Conservation (phyloP, 768 basidiomycete genomes). For the Hortiboletus flavorubellus region DNA sequence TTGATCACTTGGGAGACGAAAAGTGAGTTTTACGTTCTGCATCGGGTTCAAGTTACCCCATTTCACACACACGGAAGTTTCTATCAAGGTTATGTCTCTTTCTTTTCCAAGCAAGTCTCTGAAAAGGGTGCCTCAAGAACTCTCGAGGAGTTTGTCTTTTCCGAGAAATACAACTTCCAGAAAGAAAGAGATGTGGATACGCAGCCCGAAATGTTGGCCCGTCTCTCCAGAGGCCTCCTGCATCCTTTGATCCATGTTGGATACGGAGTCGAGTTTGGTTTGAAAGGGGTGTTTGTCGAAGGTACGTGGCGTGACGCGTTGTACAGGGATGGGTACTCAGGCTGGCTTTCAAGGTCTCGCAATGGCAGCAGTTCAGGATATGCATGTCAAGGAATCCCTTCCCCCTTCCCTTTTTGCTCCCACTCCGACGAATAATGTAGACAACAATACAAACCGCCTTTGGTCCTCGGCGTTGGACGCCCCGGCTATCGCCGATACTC, state of each 20-base stretch:
- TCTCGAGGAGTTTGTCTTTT: slow-evolving; percentile 32
- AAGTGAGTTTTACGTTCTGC: slow-evolving; percentile 11
- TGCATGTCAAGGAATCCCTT: slow-evolving; percentile 36
- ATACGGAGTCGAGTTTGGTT: slow-evolving; percentile 58
- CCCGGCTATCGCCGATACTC: not conserved
- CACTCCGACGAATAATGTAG: not conserved
- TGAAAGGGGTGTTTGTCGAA: slow-evolving; percentile 61
- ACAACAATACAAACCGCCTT: slow-evolving; percentile 2
- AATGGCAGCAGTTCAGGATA: slow-evolving; percentile 21
- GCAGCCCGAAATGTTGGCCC: slow-evolving; percentile 53
- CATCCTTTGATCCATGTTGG: slow-evolving; percentile 65
- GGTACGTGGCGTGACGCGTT: slow-evolving; percentile 37
- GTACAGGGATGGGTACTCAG: not conserved
- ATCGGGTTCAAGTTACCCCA: slow-evolving; percentile 16
- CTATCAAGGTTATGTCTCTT: slow-evolving; percentile 26
- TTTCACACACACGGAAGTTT: slow-evolving; percentile 14
- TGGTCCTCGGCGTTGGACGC: slow-evolving; percentile 8
- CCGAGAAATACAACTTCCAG: slow-evolving; percentile 25
- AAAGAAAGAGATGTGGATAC: slow-evolving; percentile 7
- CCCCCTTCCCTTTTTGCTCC: slow-evolving; percentile 9
- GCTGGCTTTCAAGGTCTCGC: slow-evolving; percentile 22
- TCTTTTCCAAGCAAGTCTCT: slow-evolving; percentile 20
- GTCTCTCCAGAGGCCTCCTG: slow-evolving; percentile 46
- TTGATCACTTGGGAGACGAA: slow-evolving; percentile 23
- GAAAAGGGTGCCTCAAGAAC: slow-evolving; percentile 14